Evolutionary conservation across 352 stramenopile genomes (phyloP).

Genomic region (Pythium myriotylum): DNA sequence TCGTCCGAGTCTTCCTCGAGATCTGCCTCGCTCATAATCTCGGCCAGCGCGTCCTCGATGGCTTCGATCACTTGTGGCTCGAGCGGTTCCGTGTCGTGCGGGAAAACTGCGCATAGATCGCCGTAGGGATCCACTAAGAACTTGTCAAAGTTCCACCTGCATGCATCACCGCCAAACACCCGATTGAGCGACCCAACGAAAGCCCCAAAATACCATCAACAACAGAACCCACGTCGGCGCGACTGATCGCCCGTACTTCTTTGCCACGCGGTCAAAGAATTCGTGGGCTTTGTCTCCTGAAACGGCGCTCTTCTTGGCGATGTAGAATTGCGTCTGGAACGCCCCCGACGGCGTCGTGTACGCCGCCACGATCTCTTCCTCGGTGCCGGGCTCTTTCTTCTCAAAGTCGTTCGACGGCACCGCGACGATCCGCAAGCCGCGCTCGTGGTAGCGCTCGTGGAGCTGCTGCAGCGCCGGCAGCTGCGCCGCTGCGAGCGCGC

Average conservation of each 20-base stretch:
- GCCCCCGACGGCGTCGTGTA: constrained; percentile 34
- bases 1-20: constrained; percentile 9
- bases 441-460: constrained; percentile 44
- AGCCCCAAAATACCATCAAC: neutral
- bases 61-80: constrained; percentile 56
- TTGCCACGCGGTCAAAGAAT: constrained; percentile 67
- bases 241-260: constrained; percentile 66
- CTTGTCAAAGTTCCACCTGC: constrained; percentile 84
- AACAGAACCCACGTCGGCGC: constrained; percentile 49
- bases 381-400: constrained; percentile 45
- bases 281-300: constrained; percentile 49
- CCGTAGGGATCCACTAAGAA: constrained; percentile 69
- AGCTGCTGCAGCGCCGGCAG: constrained; percentile 56
- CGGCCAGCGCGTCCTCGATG: constrained; percentile 64
- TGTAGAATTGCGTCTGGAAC: constrained; percentile 54
- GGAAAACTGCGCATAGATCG: constrained; percentile 69
- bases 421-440: constrained; percentile 56
- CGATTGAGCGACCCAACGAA: neutral
- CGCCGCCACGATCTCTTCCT: constrained; percentile 40
- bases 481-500: constrained; percentile 43
- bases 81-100: constrained; percentile 72
- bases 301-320: constrained; percentile 55
- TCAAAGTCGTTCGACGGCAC: constrained; percentile 78
- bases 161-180: no score
- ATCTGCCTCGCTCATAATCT: constrained; percentile 33